Percentiles rank a stretch among this genome's conserved stretches.
Evolutionary conservation across 305 asterid species (phyloP).

Genomic region (Fraxinus sp.): DNA sequence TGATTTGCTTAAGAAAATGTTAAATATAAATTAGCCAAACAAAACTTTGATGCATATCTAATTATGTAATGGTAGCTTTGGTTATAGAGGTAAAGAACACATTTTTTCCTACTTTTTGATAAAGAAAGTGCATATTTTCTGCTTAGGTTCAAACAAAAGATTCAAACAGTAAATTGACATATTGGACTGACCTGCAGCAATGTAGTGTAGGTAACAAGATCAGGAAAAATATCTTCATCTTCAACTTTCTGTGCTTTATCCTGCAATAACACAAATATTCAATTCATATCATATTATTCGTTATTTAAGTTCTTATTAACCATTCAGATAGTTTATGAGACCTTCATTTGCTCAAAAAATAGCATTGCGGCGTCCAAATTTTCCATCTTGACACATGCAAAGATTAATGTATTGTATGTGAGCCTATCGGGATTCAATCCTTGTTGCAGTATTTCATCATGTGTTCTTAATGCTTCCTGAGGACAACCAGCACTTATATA

Average conservation of each 20-base stretch:
- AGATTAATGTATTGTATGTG: slow-evolving; percentile 65
- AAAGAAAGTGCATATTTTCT: background rate
- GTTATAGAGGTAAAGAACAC: slow-evolving; percentile 10
- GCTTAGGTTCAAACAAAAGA: slow-evolving; percentile 1
- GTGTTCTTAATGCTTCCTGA: slow-evolving; percentile 51
- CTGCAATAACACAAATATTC: slow-evolving; percentile 44
- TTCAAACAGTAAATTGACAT: background rate
- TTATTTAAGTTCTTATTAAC: slow-evolving; percentile 59
- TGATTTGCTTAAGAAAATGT: background rate
- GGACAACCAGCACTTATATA: slow-evolving; percentile 56
- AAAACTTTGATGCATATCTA: background rate
- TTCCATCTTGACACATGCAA: slow-evolving; percentile 56
- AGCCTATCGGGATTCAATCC: slow-evolving; percentile 57
- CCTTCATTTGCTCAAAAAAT: slow-evolving; percentile 67
- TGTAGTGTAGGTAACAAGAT: slow-evolving; percentile 63
- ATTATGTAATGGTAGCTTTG: background rate
- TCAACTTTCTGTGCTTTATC: slow-evolving; percentile 42
- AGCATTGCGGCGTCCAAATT: slow-evolving; percentile 50
- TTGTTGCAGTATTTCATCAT: slow-evolving; percentile 55
- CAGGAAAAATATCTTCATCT: slow-evolving; percentile 49
- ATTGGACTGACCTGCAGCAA: slow-evolving; percentile 49
- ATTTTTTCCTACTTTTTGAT: slow-evolving; percentile 1
- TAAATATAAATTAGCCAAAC: background rate
- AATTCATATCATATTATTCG: slow-evolving; percentile 23
- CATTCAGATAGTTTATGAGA: slow-evolving; percentile 52